A percentile compares a stretch with the other conserved stretches of the same genome.
phyloP scores from a whole-genome alignment of 352 stramenopile species.

The Pythium vanterpoolii region DNA sequence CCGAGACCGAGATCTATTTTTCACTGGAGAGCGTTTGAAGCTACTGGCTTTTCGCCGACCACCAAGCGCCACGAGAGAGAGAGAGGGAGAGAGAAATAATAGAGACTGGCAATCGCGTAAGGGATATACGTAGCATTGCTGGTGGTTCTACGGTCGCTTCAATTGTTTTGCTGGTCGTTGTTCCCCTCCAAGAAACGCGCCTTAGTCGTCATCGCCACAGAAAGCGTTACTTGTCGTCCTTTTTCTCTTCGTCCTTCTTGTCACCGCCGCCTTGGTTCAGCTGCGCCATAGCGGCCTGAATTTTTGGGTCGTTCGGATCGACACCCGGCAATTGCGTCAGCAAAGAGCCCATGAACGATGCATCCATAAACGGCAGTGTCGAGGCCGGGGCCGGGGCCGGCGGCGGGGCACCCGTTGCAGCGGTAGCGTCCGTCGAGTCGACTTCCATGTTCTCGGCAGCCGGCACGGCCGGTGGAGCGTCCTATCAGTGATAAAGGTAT shows the following conservation, averaged over 20 bases:
- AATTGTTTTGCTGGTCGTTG: conserved; percentile 1
- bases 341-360: conserved; percentile 88
- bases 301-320: conserved; percentile 91
- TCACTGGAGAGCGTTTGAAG: conserved; percentile 14
- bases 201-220: conserved; percentile 9
- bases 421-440: conserved; percentile 28
- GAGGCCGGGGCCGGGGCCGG: conserved; percentile 72
- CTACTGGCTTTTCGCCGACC: neutral
- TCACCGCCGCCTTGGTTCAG: conserved; percentile 81
- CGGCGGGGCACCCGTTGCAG: conserved; percentile 35
- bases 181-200: neutral
- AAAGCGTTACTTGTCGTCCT: conserved; percentile 70
- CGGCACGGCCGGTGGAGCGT: conserved; percentile 11
- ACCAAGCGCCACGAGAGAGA: neutral
- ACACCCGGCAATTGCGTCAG: conserved; percentile 86
- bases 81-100: neutral
- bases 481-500: neutral
- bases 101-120: neutral
- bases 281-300: conserved; percentile 88
- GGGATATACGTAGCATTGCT: neutral
- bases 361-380: conserved; percentile 87
- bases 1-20: conserved; percentile 16
- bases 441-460: conserved; percentile 35
- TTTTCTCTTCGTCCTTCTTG: conserved; percentile 83
- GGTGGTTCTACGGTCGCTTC: neutral